Conservation (phyloP, 495 filamentous ascomycete genomes). For the Neurospora sp. region DNA sequence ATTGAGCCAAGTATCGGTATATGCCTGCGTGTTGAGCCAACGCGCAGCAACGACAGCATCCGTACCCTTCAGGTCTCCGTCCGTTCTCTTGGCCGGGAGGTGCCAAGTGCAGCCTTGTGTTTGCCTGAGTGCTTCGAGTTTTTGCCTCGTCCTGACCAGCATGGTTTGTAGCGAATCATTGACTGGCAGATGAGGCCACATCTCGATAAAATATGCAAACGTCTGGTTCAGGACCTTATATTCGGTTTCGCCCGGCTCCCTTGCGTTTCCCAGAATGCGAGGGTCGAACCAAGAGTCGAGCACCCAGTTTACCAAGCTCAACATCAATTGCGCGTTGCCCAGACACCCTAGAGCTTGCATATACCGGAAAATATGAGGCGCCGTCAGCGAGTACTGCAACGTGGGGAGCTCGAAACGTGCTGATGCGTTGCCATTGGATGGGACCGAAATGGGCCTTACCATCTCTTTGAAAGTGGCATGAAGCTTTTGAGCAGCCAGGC, state of each 20-base stretch:
- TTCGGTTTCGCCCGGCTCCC: slow-evolving; percentile 14
- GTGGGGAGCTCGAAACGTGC: slow-evolving; percentile 3
- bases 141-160: neutral
- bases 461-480: neutral
- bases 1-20: neutral
- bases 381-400: slow-evolving; percentile 15
- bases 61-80: neutral
- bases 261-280: slow-evolving; percentile 23
- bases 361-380: slow-evolving; percentile 23
- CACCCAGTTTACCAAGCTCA: slow-evolving; percentile 29
- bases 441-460: neutral
- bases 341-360: slow-evolving; percentile 29
- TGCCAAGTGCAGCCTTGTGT: slow-evolving; percentile 14
- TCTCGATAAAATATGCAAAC: slow-evolving; percentile 23
- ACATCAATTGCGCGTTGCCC: slow-evolving; percentile 24
- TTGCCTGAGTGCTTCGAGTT: slow-evolving; percentile 12
- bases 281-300: slow-evolving; percentile 20
- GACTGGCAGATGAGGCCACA: slow-evolving; percentile 15
- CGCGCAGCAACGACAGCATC: slow-evolving; percentile 1
- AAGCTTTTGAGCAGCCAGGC: neutral
- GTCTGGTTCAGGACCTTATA: slow-evolving; percentile 20
- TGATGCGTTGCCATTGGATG: neutral
- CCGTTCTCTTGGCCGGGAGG: slow-evolving; percentile 6
- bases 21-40: slow-evolving; percentile 1
- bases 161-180: slow-evolving; percentile 15